Conservation (phyloP, 169 alveolate genomes). For the Amoebophrya sp. region DNA sequence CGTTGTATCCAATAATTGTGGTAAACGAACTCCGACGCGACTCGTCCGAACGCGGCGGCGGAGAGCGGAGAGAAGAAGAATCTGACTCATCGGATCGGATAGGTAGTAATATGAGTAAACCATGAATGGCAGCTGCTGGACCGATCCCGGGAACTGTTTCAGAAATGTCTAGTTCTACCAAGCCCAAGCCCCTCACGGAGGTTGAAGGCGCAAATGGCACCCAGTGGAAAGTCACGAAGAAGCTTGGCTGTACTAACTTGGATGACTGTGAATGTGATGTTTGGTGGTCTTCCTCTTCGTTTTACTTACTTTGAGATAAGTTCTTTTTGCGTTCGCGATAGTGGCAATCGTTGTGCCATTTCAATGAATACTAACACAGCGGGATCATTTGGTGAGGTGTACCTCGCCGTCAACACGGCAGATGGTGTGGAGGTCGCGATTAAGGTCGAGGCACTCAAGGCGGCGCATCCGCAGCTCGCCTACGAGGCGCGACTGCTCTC, state of each 20-base stretch:
- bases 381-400: not conserved
- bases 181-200: not conserved
- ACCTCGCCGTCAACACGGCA: not conserved
- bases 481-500: conserved; percentile 42
- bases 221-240: not conserved
- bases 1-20: not conserved
- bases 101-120: not conserved
- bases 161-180: not conserved
- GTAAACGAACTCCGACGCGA: not conserved
- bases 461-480: conserved; percentile 55
- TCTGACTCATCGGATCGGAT: not conserved
- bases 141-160: not conserved
- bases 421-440: conserved; percentile 33
- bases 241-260: not conserved
- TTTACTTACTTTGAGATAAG: not conserved
- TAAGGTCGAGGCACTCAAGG: conserved; percentile 36
- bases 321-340: not conserved
- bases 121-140: not conserved
- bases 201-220: not conserved
- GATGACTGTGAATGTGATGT: not conserved
- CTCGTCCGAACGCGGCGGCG: not conserved
- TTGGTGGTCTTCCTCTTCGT: not conserved
- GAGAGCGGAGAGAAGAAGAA: not conserved
- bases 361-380: not conserved
- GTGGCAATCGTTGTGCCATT: not conserved